Conservation (phyloP, 371 early-diverging fungal genomes). For the Saksenaea vasiformis region DNA sequence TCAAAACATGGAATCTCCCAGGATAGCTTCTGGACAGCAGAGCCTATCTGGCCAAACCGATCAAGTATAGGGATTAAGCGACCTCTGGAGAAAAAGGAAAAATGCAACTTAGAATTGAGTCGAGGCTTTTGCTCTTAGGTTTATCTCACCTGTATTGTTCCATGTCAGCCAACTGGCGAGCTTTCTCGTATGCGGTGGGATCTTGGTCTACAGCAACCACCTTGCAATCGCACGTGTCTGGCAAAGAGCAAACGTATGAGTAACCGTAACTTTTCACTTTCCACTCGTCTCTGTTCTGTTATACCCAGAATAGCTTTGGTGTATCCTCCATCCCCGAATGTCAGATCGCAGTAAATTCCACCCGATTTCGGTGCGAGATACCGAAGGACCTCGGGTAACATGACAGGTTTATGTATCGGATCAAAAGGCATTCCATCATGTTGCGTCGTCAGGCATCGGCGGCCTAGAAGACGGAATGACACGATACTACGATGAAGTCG, state of each 20-base stretch:
- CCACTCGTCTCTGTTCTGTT: neutral
- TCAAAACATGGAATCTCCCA: slow-evolving; percentile 49
- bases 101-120: neutral
- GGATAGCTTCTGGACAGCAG: slow-evolving; percentile 4
- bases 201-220: slow-evolving; percentile 80
- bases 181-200: slow-evolving; percentile 63
- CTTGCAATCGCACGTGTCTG: slow-evolving; percentile 55
- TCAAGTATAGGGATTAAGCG: slow-evolving; percentile 51
- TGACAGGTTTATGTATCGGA: slow-evolving; percentile 40
- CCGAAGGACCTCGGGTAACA: slow-evolving; percentile 34
- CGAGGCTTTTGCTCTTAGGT: neutral
- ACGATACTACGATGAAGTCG: neutral
- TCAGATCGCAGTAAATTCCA: slow-evolving; percentile 58
- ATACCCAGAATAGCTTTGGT: slow-evolving; percentile 48
- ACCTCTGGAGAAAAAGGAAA: slow-evolving; percentile 16
- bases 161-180: slow-evolving; percentile 46
- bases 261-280: neutral
- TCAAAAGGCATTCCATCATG: slow-evolving; percentile 17
- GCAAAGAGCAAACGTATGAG: neutral
- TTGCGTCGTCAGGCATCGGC: neutral
- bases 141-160: slow-evolving; percentile 40
- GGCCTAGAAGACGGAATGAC: neutral
- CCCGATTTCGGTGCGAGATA: slow-evolving; percentile 36
- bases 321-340: slow-evolving; percentile 79
- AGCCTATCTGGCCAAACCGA: slow-evolving; percentile 58